phyloP scores from a whole-genome alignment of 495 filamentous ascomycete species.

The Aspergillus olivimuriae region DNA sequence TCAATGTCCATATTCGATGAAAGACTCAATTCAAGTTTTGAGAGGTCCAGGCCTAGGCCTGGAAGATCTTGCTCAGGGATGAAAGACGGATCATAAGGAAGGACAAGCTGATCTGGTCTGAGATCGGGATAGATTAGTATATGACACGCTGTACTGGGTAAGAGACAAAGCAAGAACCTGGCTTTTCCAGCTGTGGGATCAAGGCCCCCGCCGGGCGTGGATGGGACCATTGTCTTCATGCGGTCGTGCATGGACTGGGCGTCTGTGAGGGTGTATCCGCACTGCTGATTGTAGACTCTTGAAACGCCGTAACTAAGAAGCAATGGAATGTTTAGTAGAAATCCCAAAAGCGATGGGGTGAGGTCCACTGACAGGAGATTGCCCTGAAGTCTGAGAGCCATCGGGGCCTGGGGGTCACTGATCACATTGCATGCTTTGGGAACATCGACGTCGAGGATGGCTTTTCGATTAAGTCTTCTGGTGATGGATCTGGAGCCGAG shows the following conservation, averaged over 20 bases:
- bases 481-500: slow-evolving; percentile 68
- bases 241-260: slow-evolving; percentile 67
- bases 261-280: slow-evolving; percentile 75
- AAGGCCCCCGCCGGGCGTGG: slow-evolving; percentile 48
- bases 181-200: slow-evolving; percentile 67
- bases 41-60: slow-evolving; percentile 50
- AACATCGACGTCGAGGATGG: slow-evolving; percentile 83
- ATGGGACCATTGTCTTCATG: slow-evolving; percentile 59
- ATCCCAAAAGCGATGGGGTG: not conserved
- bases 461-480: slow-evolving; percentile 74
- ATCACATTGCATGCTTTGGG: slow-evolving; percentile 83
- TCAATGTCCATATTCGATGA: slow-evolving; percentile 4
- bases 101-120: slow-evolving; percentile 75
- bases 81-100: slow-evolving; percentile 84
- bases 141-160: no score
- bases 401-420: slow-evolving; percentile 73
- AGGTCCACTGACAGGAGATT: slow-evolving; percentile 59
- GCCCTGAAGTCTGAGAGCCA: slow-evolving; percentile 88
- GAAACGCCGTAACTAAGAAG: slow-evolving; percentile 67
- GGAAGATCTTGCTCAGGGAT: slow-evolving; percentile 59
- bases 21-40: slow-evolving; percentile 14
- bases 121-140: no score
- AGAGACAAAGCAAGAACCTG: slow-evolving; percentile 54
- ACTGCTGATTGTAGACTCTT: slow-evolving; percentile 81
- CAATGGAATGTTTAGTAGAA: not conserved